Base-by-base conservation (phyloP, 2,329 filamentous ascomycete genomes). In the Colletotrichum camelliae region DNA sequence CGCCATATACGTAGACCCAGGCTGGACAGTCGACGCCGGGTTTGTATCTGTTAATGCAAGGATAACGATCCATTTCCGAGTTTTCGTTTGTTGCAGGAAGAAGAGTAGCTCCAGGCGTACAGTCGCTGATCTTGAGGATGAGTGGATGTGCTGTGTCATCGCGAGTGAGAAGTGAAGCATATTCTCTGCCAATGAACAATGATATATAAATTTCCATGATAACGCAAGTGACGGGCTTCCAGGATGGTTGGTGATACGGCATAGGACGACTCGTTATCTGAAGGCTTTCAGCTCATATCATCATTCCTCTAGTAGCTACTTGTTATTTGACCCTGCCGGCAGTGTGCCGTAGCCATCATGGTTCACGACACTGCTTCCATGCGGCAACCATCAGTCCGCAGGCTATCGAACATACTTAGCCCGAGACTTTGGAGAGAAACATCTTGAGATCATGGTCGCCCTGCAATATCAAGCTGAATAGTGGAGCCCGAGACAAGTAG, bases 91-190 rank as follows among this genome's bases (percentile, higher is more conserved):
- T 52, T 21, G 10, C 5, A 21, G n/a, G n/a, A 52, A 21, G n/a
- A 21, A 1, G 0, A 52, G 10, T 7, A 13, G 5, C 12, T 24
- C 10, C 10, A n/a, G 9, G 5, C 39, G 1, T 1, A 21, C 3
- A n/a, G 39, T 48, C 5, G 39, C 39, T 48, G 0, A 3, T 0
- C 0, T 48, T 12, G 18, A 48, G 18, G 0, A 1, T n/a, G 8
- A n/a, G 5, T 5, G 9, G 18, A 1, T 7, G 2, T 21, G 10
- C 6, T 52, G 6, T 21, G 10, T 13, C 10, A 21, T 4, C 6
- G n/a, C 43, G 13, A 52, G 5, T 7, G 7, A 1, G 4, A 52
- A 1, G 1, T 2, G n/a, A 4, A 4, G 43, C 43, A 52, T 13
- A 7, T n/a, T 12, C 4, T 13, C 43, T 52, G n/a, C 43, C 0